Percentiles rank a stretch among this genome's conserved stretches.
Evolutionary conservation across 2,329 filamentous ascomycete species (phyloP).

Genomic region (Colletotrichum scovillei): DNA sequence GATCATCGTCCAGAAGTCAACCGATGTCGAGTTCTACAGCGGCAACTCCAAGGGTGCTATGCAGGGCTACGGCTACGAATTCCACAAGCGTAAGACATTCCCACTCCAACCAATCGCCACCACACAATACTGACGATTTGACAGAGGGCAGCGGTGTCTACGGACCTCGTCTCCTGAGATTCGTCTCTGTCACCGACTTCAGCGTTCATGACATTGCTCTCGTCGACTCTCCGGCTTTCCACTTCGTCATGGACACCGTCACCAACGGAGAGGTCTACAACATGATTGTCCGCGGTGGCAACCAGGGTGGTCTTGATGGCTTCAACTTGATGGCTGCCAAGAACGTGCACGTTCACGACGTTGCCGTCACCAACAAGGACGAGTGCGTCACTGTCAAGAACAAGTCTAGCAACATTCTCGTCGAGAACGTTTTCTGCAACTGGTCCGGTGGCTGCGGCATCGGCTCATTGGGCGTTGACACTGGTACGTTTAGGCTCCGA

Average conservation of each 20-base stretch:
- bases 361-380: constrained; percentile 72
- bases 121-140: not conserved
- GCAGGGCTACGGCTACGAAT: constrained; percentile 59
- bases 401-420: constrained; percentile 63
- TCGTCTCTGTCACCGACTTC: constrained; percentile 57
- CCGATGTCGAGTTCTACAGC: constrained; percentile 60
- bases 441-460: constrained; percentile 70
- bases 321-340: constrained; percentile 62
- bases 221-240: constrained; percentile 60
- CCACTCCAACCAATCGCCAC: no score
- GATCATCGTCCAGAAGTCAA: constrained; percentile 34
- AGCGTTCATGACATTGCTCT: constrained; percentile 60
- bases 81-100: constrained; percentile 47
- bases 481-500: constrained; percentile 35
- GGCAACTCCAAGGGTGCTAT: constrained; percentile 54
- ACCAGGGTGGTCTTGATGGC: constrained; percentile 65
- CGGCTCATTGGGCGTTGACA: constrained; percentile 62
- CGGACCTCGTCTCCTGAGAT: constrained; percentile 54
- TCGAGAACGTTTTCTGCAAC: constrained; percentile 72
- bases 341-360: constrained; percentile 69
- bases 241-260: constrained; percentile 59
- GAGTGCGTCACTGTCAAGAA: constrained; percentile 57
- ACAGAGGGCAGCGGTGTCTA: constrained; percentile 25
- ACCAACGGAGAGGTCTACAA: constrained; percentile 65
- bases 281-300: constrained; percentile 62